phyloP scores from a whole-genome alignment of 2,329 filamentous ascomycete genomes.

The Aspergillus sp. region DNA sequence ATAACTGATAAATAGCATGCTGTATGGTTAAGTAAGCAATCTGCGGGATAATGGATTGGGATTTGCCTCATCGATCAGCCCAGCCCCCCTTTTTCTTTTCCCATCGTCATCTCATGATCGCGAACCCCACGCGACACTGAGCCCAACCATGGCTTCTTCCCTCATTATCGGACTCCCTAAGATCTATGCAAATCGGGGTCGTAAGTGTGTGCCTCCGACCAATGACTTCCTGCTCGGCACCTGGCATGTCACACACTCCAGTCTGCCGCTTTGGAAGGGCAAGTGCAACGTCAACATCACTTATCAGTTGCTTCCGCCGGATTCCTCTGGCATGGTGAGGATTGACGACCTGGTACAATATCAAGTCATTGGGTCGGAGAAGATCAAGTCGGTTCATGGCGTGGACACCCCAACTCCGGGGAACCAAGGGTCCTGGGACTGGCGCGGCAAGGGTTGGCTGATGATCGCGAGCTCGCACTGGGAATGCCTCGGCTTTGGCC shows the following conservation, averaged over 20 bases:
- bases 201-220: slow-evolving; percentile 8
- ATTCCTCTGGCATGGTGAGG: background rate
- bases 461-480: slow-evolving; percentile 14
- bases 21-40: too few species aligned
- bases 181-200: slow-evolving; percentile 6
- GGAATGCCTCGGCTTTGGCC: slow-evolving; percentile 13
- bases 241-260: slow-evolving; percentile 16
- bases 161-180: slow-evolving; percentile 6
- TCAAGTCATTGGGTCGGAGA: slow-evolving; percentile 10
- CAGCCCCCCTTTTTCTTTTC: too few species aligned
- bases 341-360: slow-evolving; percentile 11
- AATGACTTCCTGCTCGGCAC: slow-evolving; percentile 13
- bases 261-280: slow-evolving; percentile 12
- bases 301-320: slow-evolving; percentile 8
- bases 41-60: too few species aligned
- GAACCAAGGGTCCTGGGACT: slow-evolving; percentile 14
- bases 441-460: slow-evolving; percentile 14
- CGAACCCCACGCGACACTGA: background rate
- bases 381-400: slow-evolving; percentile 11
- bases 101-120: too few species aligned
- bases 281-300: slow-evolving; percentile 16
- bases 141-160: slow-evolving; percentile 11
- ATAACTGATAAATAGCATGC: too few species aligned
- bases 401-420: slow-evolving; percentile 9
- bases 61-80: too few species aligned